phyloP scores from a whole-genome alignment of 768 basidiomycete species.

The Suillus discolor region DNA sequence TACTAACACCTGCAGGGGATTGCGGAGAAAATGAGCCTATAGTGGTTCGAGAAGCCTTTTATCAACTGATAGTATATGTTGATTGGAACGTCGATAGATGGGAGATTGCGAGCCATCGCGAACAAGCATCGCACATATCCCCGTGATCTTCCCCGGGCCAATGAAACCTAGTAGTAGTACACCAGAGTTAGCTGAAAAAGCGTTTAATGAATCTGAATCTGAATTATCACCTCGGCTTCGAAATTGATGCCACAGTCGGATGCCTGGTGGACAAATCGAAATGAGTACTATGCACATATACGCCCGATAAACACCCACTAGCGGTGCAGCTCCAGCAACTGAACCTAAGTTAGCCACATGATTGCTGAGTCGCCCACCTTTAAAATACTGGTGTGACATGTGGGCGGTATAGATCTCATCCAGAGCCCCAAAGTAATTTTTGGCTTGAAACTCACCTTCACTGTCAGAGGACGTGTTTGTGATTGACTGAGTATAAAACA shows the following conservation, averaged over 20 bases:
- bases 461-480: background rate
- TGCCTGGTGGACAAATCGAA: background rate
- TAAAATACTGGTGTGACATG: background rate
- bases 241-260: background rate
- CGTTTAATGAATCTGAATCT: background rate
- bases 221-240: background rate
- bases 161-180: background rate
- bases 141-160: background rate
- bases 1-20: background rate
- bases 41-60: background rate
- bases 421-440: background rate
- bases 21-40: background rate
- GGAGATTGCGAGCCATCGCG: background rate
- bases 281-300: background rate
- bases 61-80: background rate
- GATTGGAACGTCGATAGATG: background rate
- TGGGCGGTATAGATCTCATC: background rate
- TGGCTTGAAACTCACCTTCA: background rate
- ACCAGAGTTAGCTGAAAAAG: background rate
- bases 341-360: background rate
- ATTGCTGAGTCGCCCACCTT: background rate
- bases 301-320: background rate
- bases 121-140: background rate
- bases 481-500: background rate
- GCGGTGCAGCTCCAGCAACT: background rate